Evolutionary conservation across 139 green algal species (phyloP), one percentile per base, ranked within the genome.

Genomic region (Zygnema cylindricum): DNA sequence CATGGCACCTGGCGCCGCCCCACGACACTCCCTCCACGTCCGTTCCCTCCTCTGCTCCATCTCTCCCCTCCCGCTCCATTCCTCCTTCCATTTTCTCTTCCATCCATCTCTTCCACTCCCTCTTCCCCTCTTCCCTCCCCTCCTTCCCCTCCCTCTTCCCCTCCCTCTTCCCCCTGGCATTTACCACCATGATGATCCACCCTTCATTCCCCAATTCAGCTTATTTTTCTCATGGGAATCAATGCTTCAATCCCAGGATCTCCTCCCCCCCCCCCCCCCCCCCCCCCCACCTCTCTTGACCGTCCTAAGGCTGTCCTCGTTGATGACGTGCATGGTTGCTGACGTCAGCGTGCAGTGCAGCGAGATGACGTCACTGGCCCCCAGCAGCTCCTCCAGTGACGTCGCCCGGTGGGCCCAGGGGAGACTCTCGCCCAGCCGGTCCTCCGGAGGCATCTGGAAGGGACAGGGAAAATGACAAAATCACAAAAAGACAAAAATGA

Each of bases 201-300:
- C n/a, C n/a, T n/a, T n/a, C n/a, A n/a, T n/a, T n/a, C n/a, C n/a
- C n/a, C n/a, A n/a, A n/a, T n/a, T n/a, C n/a, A n/a, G n/a, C n/a
- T n/a, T n/a, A n/a, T n/a, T n/a, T n/a, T n/a, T n/a, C n/a, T n/a
- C n/a, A n/a, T n/a, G n/a, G n/a, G n/a, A n/a, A n/a, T n/a, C n/a
- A n/a, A n/a, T n/a, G n/a, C n/a, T n/a, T n/a, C n/a, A n/a, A n/a
- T n/a, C n/a, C n/a, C n/a, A n/a, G n/a, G n/a, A n/a, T n/a, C n/a
- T n/a, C n/a, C n/a, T n/a, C n/a, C n/a, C n/a, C n/a, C n/a, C n/a
- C n/a, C n/a, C n/a, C n/a, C n/a, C n/a, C n/a, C n/a, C n/a, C n/a
- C n/a, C n/a, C n/a, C n/a, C n/a, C n/a, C n/a, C 16, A 89, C 84
- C 84, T 82, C 86, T 55, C 41, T 89, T 89, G 41, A 89, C 40